Base-by-base conservation (phyloP, 768 basidiomycete species). In the Trametes meyenii region DNA sequence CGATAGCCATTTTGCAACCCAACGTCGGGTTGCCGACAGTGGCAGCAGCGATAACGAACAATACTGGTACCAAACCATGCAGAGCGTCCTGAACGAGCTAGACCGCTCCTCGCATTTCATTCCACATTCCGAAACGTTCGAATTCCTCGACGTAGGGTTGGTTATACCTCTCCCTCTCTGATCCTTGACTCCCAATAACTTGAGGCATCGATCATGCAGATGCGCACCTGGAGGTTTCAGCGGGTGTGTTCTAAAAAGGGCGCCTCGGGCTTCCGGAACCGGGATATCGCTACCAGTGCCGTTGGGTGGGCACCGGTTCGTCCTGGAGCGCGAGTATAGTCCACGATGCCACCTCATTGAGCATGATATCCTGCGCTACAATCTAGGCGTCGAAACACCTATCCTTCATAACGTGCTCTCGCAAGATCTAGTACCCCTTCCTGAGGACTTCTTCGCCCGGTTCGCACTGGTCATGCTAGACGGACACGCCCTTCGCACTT, bases 391-490 rank as follows among this genome's bases (percentile, higher is more conserved):
- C 8, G 17, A 5, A 17, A 7, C 23, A 23, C 24, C 23, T 21
- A 21, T 29, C 24, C n/a, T 21, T 49, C 2, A 19, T 33, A 11
- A 46, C 14, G 8, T 36, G 43, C 19, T 12, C 29, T 40, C 23
- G 11, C 46, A 24, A 14, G 19, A 35, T 1, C 1, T 6, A 3
- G 36, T 38, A 44, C 55, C 58, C 13, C 36, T 57, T 33, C 60
- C 62, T n/a, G 23, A 29, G 4, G 39, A 17, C n/a, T 45, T 17
- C 19, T 8, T 13, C 21, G 26, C 36, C 21, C 60, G 43, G 7
- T 74, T 72, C 60, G 70, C 71, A 50, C 61, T 77, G 17, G 74
- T 74, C 17, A 60, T 75, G 11, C 69, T 76, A 52, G 76, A 76
- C 51, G 76, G 70, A 12, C 75, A 75, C 55, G 71, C 70, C 2